Evolutionary conservation across 306 rosid genomes (phyloP).

Genomic region (Betula pendula): DNA sequence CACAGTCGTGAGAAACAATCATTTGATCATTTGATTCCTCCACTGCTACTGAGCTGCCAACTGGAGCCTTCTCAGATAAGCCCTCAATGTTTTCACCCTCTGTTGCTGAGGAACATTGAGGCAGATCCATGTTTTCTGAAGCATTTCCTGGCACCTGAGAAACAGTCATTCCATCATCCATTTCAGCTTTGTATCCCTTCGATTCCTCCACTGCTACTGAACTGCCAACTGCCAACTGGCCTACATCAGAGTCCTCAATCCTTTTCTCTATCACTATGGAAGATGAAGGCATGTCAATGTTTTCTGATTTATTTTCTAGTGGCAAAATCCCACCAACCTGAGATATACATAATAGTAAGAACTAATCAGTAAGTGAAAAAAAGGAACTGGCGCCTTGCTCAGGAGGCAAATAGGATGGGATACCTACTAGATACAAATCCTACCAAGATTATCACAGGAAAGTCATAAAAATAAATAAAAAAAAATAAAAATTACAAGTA

Average conservation of each 20-base stretch:
- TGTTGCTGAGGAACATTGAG: conserved; percentile 4
- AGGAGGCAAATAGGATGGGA: not conserved
- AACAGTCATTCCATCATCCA: not conserved
- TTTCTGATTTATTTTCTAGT: conserved; percentile 12
- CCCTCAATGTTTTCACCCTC: conserved; percentile 18
- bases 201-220: not conserved
- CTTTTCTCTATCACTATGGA: conserved; percentile 3
- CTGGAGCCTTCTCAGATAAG: not conserved
- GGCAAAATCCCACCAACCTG: conserved; percentile 17
- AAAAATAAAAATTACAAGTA: not conserved
- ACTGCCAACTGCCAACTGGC: not conserved
- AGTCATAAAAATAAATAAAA: not conserved
- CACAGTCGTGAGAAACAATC: conserved; percentile 3
- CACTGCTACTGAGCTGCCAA: conserved; percentile 10
- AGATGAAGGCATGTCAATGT: conserved; percentile 3
- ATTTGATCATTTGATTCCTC: conserved; percentile 12
- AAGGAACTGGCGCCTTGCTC: not conserved
- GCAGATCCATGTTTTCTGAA: conserved; percentile 6
- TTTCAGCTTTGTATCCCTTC: conserved; percentile 19
- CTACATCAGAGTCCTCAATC: not conserved
- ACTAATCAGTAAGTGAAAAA: not conserved
- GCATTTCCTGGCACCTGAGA: conserved; percentile 24
- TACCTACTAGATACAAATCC: not conserved
- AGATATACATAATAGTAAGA: not conserved
- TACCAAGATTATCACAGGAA: not conserved